phyloP scores from a whole-genome alignment of 2,329 filamentous ascomycete species.

The Botrytis porri region DNA sequence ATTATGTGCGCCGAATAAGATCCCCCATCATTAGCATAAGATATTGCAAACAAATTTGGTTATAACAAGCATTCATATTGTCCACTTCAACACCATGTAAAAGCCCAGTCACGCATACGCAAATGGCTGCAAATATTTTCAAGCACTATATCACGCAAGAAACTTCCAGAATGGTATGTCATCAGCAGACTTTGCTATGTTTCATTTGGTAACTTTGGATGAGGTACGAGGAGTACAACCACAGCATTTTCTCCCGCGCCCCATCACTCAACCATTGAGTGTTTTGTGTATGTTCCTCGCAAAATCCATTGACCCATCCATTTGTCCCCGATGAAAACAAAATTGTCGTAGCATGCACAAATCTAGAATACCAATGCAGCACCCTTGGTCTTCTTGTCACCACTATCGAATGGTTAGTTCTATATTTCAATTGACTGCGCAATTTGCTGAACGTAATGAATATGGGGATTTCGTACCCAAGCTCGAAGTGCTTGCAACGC shows the following conservation, averaged over 20 bases:
- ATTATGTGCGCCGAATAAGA: not conserved
- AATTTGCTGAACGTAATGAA: not conserved
- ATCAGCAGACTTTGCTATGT: constrained; percentile 38
- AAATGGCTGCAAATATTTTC: constrained; percentile 9
- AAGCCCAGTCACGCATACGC: constrained; percentile 9
- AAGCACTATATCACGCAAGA: constrained; percentile 12
- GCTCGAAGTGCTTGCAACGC: constrained; percentile 99
- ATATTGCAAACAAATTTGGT: not conserved
- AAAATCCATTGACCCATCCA: constrained; percentile 27
- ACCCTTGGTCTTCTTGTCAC: constrained; percentile 99
- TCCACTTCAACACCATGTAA: constrained; percentile 12
- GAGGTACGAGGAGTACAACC: constrained; percentile 33
- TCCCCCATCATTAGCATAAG: not conserved
- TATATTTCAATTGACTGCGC: not conserved
- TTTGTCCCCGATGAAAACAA: constrained; percentile 32
- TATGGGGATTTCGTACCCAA: constrained; percentile 68
- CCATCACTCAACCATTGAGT: constrained; percentile 31
- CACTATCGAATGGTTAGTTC: constrained; percentile 54
- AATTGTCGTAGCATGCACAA: constrained; percentile 32
- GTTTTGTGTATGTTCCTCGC: constrained; percentile 28
- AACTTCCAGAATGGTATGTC: constrained; percentile 16
- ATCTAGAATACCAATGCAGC: constrained; percentile 98
- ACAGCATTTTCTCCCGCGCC: constrained; percentile 27
- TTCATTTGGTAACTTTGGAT: constrained; percentile 33
- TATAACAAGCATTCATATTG: not conserved